Evolutionary conservation across 1,139 yeast species (phyloP), one percentile per base, ranked within the genome.

Genomic region (Pichia sp.): DNA sequence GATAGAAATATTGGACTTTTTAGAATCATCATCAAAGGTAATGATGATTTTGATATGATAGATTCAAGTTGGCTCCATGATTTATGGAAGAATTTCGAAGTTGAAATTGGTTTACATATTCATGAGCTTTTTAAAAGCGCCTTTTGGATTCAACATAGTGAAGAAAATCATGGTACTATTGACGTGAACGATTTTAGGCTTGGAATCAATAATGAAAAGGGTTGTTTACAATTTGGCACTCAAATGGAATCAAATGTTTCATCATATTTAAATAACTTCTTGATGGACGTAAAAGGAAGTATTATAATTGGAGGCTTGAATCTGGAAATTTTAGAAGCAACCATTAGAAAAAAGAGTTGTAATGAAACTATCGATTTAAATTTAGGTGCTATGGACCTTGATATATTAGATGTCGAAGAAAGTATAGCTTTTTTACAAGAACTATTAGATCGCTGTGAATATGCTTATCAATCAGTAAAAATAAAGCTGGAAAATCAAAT

Each of bases 51-150:
- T 5, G n/a, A 33, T 20, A 28, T 11, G 5, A 15, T 10, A 20
- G 8, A 10, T 15, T 20, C 19, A 11, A 4, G 9, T 4, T 43
- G 47, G 47, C n/a, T 43, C 6, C 13, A 18, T 19, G 26, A 35
- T 2, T 25, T 34, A 21, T 31, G 34, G 27, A n/a, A 21, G 10
- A 19, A 32, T 24, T 2, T 42, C 7, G 14, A 35, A 13, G 11
- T 42, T 8, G 29, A 28, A 5, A 13, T 42, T 7, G 23, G 15
- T 6, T 8, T 40, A 4, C 14, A 33, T 19, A n/a, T 33, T 16
- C 28, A 34, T 29, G 16, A 31, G 1, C 18, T 38, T n/a, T 2
- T 14, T 26, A 8, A 13, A 15, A 31, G 16, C 15, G 20, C 2
- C 22, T 10, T 27, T n/a, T 15, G 20, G 18, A 18, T 18, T 13